Evolutionary conservation across 495 filamentous ascomycete genomes (phyloP), one percentile per base, ranked within the genome.

Genomic region (Extremus antarcticus): DNA sequence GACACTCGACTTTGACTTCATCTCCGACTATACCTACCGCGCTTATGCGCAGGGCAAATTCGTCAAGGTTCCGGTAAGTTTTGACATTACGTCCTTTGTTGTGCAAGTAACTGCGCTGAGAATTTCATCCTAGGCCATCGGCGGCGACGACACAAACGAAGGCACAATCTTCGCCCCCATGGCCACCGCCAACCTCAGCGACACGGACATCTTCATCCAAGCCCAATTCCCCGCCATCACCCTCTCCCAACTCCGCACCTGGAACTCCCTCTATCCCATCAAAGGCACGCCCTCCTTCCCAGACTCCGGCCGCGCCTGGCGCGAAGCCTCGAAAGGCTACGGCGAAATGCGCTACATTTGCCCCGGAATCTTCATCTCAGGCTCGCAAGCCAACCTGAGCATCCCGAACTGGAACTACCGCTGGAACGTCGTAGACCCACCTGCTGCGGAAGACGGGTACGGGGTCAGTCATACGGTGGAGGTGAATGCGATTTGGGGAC

Each of bases 261-360:
- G 89, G 57, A 78, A 82, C 62, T 50, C 59, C 4, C 71, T 80
- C 51, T 90, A 86, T 68, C 78, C 84, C 29, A 57, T 67, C 11
- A 66, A 67, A 51, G 50, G 59, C 38, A 63, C 73, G 57, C 57
- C 63, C 3, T 53, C 35, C 55, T 82, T 73, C 62, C 78, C 72
- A 0, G 62, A 68, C 25, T 55, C 67, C 1, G 74, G 74, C 0
- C 64, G 69, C 19, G 83, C 78, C 68, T 85, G 80, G 78, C 71
- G 74, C 0, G 77, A 81, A n/a, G 70, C 76, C 15, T 74, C 76
- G 53, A 72, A 77, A 39, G 78, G 78, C 2, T 90, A 87, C 61
- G 84, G 84, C 21, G 82, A 88, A 59, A 74, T 87, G 54, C 78
- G 84, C n/a, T 88, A 88, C 68, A 83, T 73, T 61, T 90, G 86